A percentile compares a stretch with the other conserved stretches of the same genome.
Conservation (phyloP, 352 stramenopile genomes). For the Globisporangium abappressorium region DNA sequence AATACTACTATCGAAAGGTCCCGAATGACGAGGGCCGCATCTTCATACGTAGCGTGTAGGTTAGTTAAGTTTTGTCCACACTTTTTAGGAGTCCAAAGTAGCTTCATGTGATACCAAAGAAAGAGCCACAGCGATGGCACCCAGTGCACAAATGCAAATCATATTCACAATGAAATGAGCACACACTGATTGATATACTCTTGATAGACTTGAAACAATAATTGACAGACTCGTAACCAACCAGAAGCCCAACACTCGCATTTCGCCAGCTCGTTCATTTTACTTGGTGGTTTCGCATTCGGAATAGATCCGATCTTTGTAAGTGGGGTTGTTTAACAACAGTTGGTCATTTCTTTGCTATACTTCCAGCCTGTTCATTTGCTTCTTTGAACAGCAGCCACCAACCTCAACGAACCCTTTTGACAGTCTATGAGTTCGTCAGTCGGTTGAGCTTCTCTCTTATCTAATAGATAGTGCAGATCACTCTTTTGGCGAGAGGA, state of each 20-base stretch:
- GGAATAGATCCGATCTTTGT: not conserved
- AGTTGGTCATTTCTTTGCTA: not conserved
- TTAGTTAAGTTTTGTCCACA: not conserved
- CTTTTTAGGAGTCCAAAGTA: not conserved
- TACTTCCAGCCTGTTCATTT: not conserved
- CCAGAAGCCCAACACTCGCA: not conserved
- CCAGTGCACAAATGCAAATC: not conserved
- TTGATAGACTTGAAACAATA: not conserved
- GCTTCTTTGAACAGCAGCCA: not conserved
- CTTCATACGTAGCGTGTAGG: not conserved
- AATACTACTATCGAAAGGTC: not conserved
- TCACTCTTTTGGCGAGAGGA: constrained; percentile 1
- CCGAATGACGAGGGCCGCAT: not conserved
- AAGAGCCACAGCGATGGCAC: not conserved
- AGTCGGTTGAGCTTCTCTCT: not conserved
- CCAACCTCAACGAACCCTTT: not conserved
- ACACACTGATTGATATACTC: not conserved
- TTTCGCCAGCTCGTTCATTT: not conserved
- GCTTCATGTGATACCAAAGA: not conserved
- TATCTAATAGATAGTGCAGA: not conserved
- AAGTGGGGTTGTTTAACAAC: not conserved
- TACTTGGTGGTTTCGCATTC: not conserved
- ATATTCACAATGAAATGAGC: not conserved
- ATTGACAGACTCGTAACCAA: not conserved
- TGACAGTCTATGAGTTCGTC: not conserved